A percentile compares a stretch with the other conserved stretches of the same genome.
Conservation (phyloP, 768 basidiomycete species). For the Exidia glandulosa region DNA sequence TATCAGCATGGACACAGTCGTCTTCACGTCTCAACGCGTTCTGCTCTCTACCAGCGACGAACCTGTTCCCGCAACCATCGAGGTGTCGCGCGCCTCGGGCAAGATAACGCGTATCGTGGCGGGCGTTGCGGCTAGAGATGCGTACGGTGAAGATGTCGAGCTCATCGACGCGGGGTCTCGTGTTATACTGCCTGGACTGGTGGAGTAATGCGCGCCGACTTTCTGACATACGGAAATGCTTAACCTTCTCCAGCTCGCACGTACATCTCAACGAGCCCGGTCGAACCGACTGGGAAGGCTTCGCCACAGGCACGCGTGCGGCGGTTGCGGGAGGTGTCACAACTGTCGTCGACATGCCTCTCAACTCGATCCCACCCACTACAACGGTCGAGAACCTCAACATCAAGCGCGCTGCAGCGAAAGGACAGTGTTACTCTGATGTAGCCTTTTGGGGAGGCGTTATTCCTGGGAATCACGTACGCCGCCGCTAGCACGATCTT, state of each 20-base stretch:
- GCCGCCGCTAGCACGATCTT: slow-evolving; percentile 3
- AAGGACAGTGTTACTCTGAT: slow-evolving; percentile 65
- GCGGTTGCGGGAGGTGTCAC: slow-evolving; percentile 93
- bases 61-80: too few species aligned
- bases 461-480: slow-evolving; percentile 81
- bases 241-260: slow-evolving; percentile 78
- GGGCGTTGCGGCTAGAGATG: too few species aligned
- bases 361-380: slow-evolving; percentile 95
- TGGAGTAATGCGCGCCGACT: too few species aligned
- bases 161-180: too few species aligned
- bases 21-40: too few species aligned
- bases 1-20: too few species aligned
- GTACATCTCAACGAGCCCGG: slow-evolving; percentile 94
- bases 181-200: too few species aligned
- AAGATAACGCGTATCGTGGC: too few species aligned
- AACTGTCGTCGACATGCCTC: slow-evolving; percentile 92
- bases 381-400: slow-evolving; percentile 71
- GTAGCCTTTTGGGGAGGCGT: slow-evolving; percentile 94
- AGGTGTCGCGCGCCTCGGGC: too few species aligned
- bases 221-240: too few species aligned
- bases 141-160: too few species aligned
- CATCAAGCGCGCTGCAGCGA: slow-evolving; percentile 59
- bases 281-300: slow-evolving; percentile 90
- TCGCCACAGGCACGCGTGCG: slow-evolving; percentile 81
- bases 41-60: too few species aligned